phyloP scores from a whole-genome alignment of 2,329 filamentous ascomycete genomes.

The Talaromyces sp. region DNA sequence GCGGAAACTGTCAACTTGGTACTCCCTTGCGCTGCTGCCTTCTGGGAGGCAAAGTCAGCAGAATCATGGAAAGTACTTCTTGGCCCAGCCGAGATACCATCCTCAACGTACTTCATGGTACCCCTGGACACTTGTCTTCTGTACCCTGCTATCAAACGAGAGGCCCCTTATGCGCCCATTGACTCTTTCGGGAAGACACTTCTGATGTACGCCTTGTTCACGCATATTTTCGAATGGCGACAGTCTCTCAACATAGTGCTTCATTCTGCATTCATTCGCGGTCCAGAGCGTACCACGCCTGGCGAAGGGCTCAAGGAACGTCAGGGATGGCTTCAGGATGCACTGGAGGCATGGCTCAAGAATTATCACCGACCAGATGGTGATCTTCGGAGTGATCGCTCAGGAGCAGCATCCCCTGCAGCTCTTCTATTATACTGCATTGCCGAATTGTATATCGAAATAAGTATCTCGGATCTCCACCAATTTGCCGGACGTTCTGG shows the following conservation, averaged over 20 bases:
- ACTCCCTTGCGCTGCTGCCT: conserved; percentile 13
- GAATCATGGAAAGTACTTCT: conserved; percentile 18
- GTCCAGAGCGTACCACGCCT: conserved; percentile 8
- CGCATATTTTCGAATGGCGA: conserved; percentile 19
- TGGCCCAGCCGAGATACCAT: conserved; percentile 15
- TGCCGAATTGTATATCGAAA: not conserved
- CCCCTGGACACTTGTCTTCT: conserved; percentile 18
- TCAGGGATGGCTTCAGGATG: conserved; percentile 14
- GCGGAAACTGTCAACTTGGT: conserved; percentile 17
- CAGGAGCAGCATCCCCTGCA: not conserved
- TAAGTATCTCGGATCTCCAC: not conserved
- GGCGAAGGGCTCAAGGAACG: conserved; percentile 16
- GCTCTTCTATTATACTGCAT: not conserved
- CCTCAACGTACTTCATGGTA: conserved; percentile 18
- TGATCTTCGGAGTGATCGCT: not conserved
- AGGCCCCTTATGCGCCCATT: conserved; percentile 18
- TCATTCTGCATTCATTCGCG: conserved; percentile 16
- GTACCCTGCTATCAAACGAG: conserved; percentile 13
- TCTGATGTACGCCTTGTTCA: conserved; percentile 16
- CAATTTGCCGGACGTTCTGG: conserved; percentile 14
- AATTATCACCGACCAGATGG: conserved; percentile 9
- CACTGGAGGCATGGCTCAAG: conserved; percentile 14
- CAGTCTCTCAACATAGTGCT: conserved; percentile 17
- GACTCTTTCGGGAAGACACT: conserved; percentile 14
- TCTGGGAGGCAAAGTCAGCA: conserved; percentile 18